Conservation (phyloP, 805 yeast species). For the Candida jianshihensis region DNA sequence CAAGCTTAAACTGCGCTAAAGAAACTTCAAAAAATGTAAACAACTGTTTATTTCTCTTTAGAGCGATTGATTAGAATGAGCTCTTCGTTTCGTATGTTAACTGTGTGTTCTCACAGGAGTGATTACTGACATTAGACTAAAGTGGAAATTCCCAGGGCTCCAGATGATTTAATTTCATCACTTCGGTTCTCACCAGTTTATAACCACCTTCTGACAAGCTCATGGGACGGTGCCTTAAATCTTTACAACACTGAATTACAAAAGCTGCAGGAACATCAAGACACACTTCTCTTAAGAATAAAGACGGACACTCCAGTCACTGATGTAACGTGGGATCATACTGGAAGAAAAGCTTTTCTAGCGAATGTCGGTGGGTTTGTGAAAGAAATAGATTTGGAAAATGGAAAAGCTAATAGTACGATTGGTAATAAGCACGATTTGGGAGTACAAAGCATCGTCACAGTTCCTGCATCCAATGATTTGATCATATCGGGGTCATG, state of each 20-base stretch:
- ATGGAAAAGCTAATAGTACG: conserved; percentile 21
- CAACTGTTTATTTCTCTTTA: too few relatives aligned
- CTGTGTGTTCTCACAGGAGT: background rate
- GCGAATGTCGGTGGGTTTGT: conserved; percentile 54
- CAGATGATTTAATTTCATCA: conserved; percentile 37
- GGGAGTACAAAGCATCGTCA: conserved; percentile 33
- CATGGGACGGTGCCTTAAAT: conserved; percentile 51
- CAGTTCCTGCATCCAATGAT: conserved; percentile 18
- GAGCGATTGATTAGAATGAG: too few relatives aligned
- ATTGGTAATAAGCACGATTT: conserved; percentile 28
- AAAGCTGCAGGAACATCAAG: conserved; percentile 22
- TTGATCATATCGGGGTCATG: conserved; percentile 52
- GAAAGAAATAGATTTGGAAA: conserved; percentile 43
- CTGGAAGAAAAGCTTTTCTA: conserved; percentile 28
- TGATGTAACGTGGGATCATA: conserved; percentile 14
- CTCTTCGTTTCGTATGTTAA: background rate
- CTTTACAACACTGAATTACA: conserved; percentile 32
- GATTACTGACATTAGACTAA: background rate
- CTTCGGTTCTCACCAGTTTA: conserved; percentile 30
- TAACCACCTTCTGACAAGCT: conserved; percentile 38
- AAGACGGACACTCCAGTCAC: conserved; percentile 13
- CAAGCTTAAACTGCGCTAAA: too few relatives aligned
- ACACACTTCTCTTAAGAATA: conserved; percentile 21
- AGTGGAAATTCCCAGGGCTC: conserved; percentile 19
- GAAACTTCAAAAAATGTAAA: background rate